Percentiles rank a stretch among this genome's conserved stretches.
phyloP scores from a whole-genome alignment of 1,284 basidiomycete genomes.

The Spongispora temasekensis region DNA sequence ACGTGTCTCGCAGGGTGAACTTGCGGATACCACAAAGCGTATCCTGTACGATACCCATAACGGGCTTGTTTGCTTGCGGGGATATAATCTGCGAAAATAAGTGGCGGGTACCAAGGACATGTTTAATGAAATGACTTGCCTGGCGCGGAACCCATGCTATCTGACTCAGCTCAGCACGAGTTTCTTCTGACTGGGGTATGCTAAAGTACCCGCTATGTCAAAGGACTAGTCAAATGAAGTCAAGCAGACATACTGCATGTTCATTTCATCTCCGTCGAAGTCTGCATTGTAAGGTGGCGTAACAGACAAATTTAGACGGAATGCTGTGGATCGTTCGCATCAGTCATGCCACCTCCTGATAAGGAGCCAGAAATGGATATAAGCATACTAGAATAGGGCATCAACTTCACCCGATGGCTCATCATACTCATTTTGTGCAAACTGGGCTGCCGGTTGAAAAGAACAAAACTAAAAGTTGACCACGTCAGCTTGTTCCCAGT shows the following conservation, averaged over 20 bases:
- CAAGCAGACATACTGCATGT: constrained; percentile 83
- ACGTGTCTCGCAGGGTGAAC: constrained; percentile 93
- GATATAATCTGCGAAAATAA: constrained; percentile 81
- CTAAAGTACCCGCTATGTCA: constrained; percentile 41
- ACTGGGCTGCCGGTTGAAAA: constrained; percentile 98
- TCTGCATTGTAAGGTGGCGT: constrained; percentile 95
- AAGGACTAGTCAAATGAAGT: not conserved
- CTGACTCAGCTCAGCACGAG: constrained; percentile 96
- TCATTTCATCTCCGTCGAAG: constrained; percentile 99
- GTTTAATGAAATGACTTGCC: constrained; percentile 44
- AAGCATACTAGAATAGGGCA: constrained; percentile 95
- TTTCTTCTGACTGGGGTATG: constrained; percentile 98
- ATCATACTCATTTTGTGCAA: constrained; percentile 99
- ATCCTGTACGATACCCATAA: constrained; percentile 99
- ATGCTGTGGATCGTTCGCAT: constrained; percentile 58
- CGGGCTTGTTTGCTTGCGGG: constrained; percentile 99
- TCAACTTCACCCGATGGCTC: constrained; percentile 96
- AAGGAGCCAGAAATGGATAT: not conserved
- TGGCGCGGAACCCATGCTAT: constrained; percentile 99
- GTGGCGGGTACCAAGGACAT: not conserved
- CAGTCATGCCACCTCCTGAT: constrained; percentile 25
- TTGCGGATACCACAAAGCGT: constrained; percentile 98
- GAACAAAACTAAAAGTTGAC: constrained; percentile 65
- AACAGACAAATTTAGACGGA: constrained; percentile 95
- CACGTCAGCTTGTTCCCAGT: constrained; percentile 7